A percentile compares a stretch with the other conserved stretches of the same genome.
These are phyloP conservation scores for Mallotus repandus DNA, from an alignment of 441 rosid species.

Conservation along the genomic window DNA sequence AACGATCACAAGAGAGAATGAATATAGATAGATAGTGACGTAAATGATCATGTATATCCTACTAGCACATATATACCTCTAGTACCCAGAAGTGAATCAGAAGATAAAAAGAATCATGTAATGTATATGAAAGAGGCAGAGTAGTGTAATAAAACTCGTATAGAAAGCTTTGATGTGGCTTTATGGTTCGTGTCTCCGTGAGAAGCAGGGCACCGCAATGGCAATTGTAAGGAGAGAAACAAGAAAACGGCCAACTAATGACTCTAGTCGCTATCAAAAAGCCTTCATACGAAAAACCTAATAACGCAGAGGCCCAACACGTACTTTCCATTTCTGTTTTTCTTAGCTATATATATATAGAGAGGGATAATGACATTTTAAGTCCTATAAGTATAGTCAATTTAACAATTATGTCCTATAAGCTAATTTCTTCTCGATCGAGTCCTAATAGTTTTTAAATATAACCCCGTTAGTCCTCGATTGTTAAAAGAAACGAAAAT, in stretches of 20 bases:
- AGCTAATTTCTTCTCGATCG: too few species aligned
- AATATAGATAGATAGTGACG: neutral
- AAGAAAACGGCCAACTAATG: slow-evolving; percentile 11
- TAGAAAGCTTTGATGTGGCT: neutral
- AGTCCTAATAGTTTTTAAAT: too few species aligned
- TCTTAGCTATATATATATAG: too few species aligned
- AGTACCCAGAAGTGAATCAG: neutral
- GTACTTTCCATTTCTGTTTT: too few species aligned
- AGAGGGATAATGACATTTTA: too few species aligned
- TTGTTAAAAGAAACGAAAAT: too few species aligned
- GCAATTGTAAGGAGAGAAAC: neutral
- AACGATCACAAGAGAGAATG: neutral
- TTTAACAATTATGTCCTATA: too few species aligned
- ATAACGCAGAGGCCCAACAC: neutral
- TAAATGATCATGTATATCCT: neutral
- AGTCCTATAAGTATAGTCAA: too few species aligned
- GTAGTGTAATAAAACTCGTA: neutral
- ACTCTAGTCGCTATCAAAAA: neutral
- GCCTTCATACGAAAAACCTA: slow-evolving; percentile 13
- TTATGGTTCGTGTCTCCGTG: neutral
- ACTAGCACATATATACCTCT: neutral
- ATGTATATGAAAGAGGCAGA: neutral
- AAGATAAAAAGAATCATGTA: neutral
- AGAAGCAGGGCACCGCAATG: neutral
- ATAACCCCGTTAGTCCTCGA: too few species aligned